phyloP scores from a whole-genome alignment of 805 yeast species.

The Helenozyma rhizophorensis region DNA sequence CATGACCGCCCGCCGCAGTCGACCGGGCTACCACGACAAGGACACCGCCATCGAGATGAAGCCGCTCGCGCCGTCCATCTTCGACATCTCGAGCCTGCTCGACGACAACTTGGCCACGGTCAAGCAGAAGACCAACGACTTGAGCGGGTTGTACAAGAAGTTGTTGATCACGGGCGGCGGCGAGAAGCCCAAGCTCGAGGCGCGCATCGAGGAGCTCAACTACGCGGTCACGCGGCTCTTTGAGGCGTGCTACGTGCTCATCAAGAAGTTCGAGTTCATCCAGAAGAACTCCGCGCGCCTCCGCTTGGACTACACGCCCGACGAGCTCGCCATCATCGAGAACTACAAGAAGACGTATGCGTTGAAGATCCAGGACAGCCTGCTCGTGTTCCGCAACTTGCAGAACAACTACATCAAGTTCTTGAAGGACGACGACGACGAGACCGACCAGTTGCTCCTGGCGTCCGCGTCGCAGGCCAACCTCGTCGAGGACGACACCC shows the following conservation, averaged over 20 bases:
- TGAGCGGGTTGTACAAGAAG: conserved; percentile 71
- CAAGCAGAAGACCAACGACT: conserved; percentile 49
- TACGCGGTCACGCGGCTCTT: conserved; percentile 69
- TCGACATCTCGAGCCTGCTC: conserved; percentile 68
- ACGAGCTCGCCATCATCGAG: conserved; percentile 62
- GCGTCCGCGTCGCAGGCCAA: not conserved
- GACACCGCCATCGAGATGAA: conserved; percentile 51
- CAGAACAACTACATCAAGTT: conserved; percentile 88
- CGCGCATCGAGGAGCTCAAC: conserved; percentile 73
- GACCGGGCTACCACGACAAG: conserved; percentile 11
- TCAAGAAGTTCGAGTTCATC: conserved; percentile 56
- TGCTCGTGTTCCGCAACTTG: conserved; percentile 75
- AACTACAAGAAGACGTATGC: conserved; percentile 87
- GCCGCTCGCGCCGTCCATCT: conserved; percentile 71
- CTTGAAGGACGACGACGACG: conserved; percentile 74
- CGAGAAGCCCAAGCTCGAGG: conserved; percentile 74
- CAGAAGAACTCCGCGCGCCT: conserved; percentile 38
- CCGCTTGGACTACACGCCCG: conserved; percentile 33
- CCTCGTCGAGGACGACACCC: conserved; percentile 11
- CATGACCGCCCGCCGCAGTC: conserved; percentile 31
- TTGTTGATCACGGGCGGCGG: conserved; percentile 83
- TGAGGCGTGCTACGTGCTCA: conserved; percentile 71
- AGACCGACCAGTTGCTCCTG: conserved; percentile 22
- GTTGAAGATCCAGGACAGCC: conserved; percentile 70
- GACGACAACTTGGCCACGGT: conserved; percentile 58